Evolutionary conservation across 192 early-diverging fungal species (phyloP), one percentile per base, ranked within the genome.

Genomic region (Coemansia sp.): DNA sequence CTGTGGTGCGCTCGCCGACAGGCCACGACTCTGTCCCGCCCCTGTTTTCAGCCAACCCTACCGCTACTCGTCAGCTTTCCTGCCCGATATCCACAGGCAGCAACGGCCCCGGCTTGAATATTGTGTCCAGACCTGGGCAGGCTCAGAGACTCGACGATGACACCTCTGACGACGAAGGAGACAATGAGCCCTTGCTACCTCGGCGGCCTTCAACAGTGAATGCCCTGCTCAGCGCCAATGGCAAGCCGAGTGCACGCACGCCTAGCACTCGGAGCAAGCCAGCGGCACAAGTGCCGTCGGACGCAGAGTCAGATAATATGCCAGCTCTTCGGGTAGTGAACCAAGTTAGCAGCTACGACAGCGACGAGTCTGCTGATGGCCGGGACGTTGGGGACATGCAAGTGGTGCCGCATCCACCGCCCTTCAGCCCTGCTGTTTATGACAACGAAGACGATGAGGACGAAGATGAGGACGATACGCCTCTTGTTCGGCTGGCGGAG

Each of bases 81-180:
- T 56, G 26, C 16, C 53, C 53, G 31, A n/a, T 56, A 18, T 28
- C 53, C 53, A 6, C 31, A 16, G 31, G 53, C 53, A 56, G 31
- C 11, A 68, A 52, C 10, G 69, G 77, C 5, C 72, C 65, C 3
- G 75, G 72, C 57, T 57, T 75, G 25, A 72, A 80, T 59, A 65
- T 80, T 14, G 63, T 62, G 0, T 62, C 70, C 12, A 52, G 62
- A 18, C 37, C 69, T 26, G 26, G 39, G 12, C 62, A 45, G 8
- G 18, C 4, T 16, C 53, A 34, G 16, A 28, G 23, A n/a, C 53
- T 9, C 13, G 28, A 26, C 14, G 23, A 16, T 45, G 41, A 31
- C 11, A 5, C 8, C 2, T 31, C 21, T 25, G 39, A 45, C 28
- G 60, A 61, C 35, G 60, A 61, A 4, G 41, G 38, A 31, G 60